Evolutionary conservation across 176 grass and related monocot genomes (phyloP).

Genomic region (Cymbopogon citratus): DNA sequence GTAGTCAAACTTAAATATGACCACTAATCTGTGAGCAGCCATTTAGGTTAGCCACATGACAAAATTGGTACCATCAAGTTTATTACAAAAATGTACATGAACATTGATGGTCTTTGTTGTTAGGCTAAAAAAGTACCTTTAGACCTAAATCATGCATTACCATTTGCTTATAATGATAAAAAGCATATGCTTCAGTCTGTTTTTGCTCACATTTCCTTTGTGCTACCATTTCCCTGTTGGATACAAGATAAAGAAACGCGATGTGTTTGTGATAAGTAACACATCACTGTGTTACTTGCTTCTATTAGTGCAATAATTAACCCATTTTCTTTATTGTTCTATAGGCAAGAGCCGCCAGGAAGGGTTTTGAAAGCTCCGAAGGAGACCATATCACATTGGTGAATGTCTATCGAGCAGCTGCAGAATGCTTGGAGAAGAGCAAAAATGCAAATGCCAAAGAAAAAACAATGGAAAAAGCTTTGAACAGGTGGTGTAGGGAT

Average conservation of each 20-base stretch:
- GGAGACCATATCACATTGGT: slow-evolving; percentile 87
- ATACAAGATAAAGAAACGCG: background rate
- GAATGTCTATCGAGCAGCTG: slow-evolving; percentile 67
- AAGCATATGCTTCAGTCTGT: background rate
- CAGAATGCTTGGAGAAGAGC: slow-evolving; percentile 77
- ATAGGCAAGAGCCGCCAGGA: slow-evolving; percentile 89
- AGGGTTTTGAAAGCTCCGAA: slow-evolving; percentile 73
- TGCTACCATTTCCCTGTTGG: background rate
- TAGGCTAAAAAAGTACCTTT: background rate
- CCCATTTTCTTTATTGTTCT: slow-evolving; percentile 8
- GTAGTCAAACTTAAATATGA: background rate
- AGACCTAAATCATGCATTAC: background rate
- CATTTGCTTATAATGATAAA: background rate
- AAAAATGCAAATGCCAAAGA: slow-evolving; percentile 77
- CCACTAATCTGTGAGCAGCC: background rate
- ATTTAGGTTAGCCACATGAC: background rate
- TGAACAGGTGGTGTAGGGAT: slow-evolving; percentile 87
- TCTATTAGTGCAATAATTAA: background rate
- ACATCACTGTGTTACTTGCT: background rate
- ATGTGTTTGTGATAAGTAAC: background rate
- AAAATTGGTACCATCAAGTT: background rate
- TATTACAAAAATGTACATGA: background rate
- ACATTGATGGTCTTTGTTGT: background rate
- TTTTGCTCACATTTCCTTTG: background rate
- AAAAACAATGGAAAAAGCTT: slow-evolving; percentile 75